phyloP scores from a whole-genome alignment of 805 yeast genomes.

The Kazachstania kunashirensis region DNA sequence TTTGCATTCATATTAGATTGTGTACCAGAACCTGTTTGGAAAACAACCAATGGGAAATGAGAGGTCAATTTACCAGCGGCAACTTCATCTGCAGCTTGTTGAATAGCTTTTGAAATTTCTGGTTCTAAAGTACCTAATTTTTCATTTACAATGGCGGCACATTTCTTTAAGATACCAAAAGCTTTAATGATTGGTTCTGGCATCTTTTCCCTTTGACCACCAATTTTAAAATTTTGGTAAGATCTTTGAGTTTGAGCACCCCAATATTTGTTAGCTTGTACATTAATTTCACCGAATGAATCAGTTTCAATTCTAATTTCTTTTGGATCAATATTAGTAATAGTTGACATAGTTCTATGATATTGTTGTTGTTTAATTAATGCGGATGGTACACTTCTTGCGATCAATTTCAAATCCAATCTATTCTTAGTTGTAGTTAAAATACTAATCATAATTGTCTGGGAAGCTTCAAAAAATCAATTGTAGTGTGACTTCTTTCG shows the following conservation, averaged over 20 bases:
- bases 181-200: constrained; percentile 87
- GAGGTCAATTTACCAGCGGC: constrained; percentile 82
- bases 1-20: constrained; percentile 99
- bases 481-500: too few relatives aligned
- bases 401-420: too few relatives aligned
- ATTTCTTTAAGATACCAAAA: constrained; percentile 87
- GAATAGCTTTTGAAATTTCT: constrained; percentile 71
- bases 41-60: constrained; percentile 95
- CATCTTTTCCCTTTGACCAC: constrained; percentile 81
- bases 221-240: constrained; percentile 86
- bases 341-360: constrained; percentile 1
- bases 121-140: constrained; percentile 77
- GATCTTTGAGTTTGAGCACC: constrained; percentile 98
- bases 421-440: too few relatives aligned
- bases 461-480: too few relatives aligned
- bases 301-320: constrained; percentile 67
- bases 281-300: constrained; percentile 95
- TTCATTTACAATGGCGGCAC: constrained; percentile 86
- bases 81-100: constrained; percentile 92
- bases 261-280: constrained; percentile 80
- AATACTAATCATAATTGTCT: too few relatives aligned
- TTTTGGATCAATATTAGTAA: constrained; percentile 1
- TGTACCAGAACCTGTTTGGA: constrained; percentile 98
- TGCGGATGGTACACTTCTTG: too few relatives aligned
- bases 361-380: background rate